These are phyloP conservation scores for Sporisorium sorghi DNA, from an alignment of 1,284 basidiomycete species.

Conservation along the genomic window DNA sequence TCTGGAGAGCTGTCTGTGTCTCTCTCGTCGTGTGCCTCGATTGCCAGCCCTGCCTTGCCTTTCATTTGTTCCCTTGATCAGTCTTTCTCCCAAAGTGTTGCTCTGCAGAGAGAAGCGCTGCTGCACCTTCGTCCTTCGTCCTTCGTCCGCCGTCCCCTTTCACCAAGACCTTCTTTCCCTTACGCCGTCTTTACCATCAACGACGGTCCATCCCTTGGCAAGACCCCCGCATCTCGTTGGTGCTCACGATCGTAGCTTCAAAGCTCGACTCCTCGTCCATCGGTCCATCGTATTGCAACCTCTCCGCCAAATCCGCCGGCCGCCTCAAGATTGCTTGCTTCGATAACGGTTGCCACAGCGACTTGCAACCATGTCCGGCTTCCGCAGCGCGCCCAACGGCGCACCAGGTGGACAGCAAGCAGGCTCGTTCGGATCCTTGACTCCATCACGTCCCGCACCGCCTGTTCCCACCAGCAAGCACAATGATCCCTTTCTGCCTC, in stretches of 20 bases:
- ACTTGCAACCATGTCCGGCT: conserved; percentile 45
- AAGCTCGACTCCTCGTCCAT: not conserved
- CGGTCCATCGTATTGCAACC: not conserved
- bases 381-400: conserved; percentile 33
- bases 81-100: not conserved
- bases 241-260: not conserved
- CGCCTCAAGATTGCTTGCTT: not conserved
- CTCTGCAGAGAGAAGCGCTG: not conserved
- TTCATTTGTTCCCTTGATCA: not conserved
- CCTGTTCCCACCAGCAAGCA: conserved; percentile 56
- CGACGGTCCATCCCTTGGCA: not conserved
- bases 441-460: conserved; percentile 62
- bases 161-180: not conserved
- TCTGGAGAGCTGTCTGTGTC: not conserved
- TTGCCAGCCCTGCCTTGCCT: not conserved
- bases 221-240: not conserved
- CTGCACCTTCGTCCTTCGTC: not conserved
- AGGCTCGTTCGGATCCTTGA: conserved; percentile 53
- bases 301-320: not conserved
- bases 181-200: not conserved
- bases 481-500: conserved; percentile 58
- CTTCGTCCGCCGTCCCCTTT: not conserved
- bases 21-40: too few species aligned
- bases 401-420: conserved; percentile 19
- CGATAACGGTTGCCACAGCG: not conserved